Base-by-base conservation (phyloP, 1,139 yeast species). In the Candida albicans region DNA sequence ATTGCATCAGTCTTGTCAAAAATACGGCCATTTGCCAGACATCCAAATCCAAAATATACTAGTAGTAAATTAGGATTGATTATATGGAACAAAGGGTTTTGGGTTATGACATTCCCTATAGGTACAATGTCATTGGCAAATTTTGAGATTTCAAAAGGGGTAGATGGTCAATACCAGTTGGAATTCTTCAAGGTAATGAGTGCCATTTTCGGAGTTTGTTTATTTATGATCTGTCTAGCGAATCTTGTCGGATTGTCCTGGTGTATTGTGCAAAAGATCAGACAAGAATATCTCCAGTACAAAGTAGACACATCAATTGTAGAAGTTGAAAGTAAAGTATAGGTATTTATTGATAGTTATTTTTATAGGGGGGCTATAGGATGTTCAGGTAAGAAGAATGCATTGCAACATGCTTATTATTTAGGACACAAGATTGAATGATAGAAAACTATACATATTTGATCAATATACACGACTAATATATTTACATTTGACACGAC, bases 101-200 rank as follows among this genome's bases (percentile, higher is more conserved):
- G 96, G 96, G 82, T 90, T 22, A 79, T 86, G 72, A 86, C 96
- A 49, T 89, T 89, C 81, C 96, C 96, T 1, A 59, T 87, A 53
- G 96, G 96, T 1, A 87, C 96, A 0, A 83, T 86, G 83, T 70
- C 84, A 0, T 62, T 85, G 14, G 80, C 88, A 1, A 75, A 81
- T 52, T 59, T 67, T 24, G 77, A 79, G 52, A 58, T 88, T 15
- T 77, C 70, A 37, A 55, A 51, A 4, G 68, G 68, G 1, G 65
- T 79, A 52, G 59, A 57, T 33, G 45, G 44, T 8, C 45, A 43
- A 2, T 40, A 43, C 27, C 41, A 46, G 14, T 42, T 48, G 29
- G 36, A 30, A n/a, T 79, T 81, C 4, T 85, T 84, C 65, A 71
- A 77, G 49, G 81, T 82, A 3, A 53, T 87, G 37, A 79, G 85